Percentiles rank a stretch among this genome's conserved stretches.
Evolutionary conservation across 1,284 basidiomycete genomes (phyloP).

Genomic region (Microbotryum saponariae): DNA sequence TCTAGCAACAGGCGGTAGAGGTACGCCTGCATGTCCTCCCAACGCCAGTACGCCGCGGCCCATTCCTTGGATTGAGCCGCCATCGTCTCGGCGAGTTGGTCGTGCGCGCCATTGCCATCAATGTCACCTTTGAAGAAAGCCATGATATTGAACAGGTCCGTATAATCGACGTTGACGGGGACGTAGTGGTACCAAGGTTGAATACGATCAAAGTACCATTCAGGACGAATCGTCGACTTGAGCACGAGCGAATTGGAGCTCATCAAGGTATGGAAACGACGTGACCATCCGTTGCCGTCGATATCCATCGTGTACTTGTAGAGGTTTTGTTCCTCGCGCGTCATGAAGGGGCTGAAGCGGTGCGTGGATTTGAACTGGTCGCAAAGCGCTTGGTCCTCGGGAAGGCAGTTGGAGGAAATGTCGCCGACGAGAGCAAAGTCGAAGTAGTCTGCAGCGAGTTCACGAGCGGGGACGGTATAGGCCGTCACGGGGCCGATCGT

Average conservation of each 20-base stretch:
- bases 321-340: conserved; percentile 19
- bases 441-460: conserved; percentile 10
- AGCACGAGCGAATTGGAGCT: conserved; percentile 56
- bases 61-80: conserved; percentile 44
- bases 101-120: conserved; percentile 41
- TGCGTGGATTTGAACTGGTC: conserved; percentile 16
- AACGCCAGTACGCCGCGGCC: conserved; percentile 45
- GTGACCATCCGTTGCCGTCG: conserved; percentile 45
- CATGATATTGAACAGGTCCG: conserved; percentile 47
- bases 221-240: conserved; percentile 58
- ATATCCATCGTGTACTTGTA: conserved; percentile 45
- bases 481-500: too few relatives aligned
- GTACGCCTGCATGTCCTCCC: conserved; percentile 48
- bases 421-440: conserved; percentile 21
- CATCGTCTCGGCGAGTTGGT: conserved; percentile 45
- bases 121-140: conserved; percentile 47
- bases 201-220: conserved; percentile 43
- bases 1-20: conserved; percentile 13
- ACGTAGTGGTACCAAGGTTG: conserved; percentile 36
- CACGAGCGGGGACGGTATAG: conserved; percentile 17
- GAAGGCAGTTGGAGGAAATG: conserved; percentile 2
- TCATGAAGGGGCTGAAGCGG: neutral
- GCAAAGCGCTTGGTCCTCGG: neutral
- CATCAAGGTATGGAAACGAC: conserved; percentile 45
- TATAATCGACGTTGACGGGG: conserved; percentile 46